Evolutionary conservation across 164 flowering plant species (phyloP), one percentile per base, ranked within the genome.

Genomic region (Macadamia tetraphylla): DNA sequence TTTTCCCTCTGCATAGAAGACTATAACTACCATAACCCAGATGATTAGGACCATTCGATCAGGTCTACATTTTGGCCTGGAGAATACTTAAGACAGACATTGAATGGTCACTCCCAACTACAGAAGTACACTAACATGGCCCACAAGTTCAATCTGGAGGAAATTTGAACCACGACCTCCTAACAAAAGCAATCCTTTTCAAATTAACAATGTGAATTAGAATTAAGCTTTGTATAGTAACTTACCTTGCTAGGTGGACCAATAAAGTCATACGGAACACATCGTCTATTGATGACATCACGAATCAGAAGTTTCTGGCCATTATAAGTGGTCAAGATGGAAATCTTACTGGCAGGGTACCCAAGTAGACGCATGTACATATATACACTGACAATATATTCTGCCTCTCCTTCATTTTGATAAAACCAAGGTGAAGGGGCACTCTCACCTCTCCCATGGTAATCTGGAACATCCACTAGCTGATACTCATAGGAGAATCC

Each of bases 391-490:
- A 92, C 98, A 67, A 94, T 63, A 68, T 94, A 92, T 74, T 94
- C 99, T 51, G 99, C 98, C 79, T 94, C 99, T 69, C 97, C 99
- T 79, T 87, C 98, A 74, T 94, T 94, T 68, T 94, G 99, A 78
- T 92, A 94, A 70, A 94, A 94, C 98, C 98, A 94, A 14, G 99
- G 98, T 46, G 98, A 94, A 61, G 99, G 99, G n/a, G 98, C 92
- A 67, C 68, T 75, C 79, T 94, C 99, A 58, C 99, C 99, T 77
- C 67, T 86, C 43, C 90, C 99, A 72, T 80, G 78, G 79, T 90
- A 90, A 80, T 94, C 99, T 63, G 96, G 97, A 46, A 94, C 99
- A 78, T 92, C 90, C 40, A 94, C 86, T 55, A 94, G 79, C 79
- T 94, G 99, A 81, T 92, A 94, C 11, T 94, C 99, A 78, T 79